A percentile compares a stretch with the other conserved stretches of the same genome.
These are phyloP conservation scores for Pleurotus citrinopileatus DNA, from an alignment of 768 basidiomycete genomes.

Conservation along the genomic window DNA sequence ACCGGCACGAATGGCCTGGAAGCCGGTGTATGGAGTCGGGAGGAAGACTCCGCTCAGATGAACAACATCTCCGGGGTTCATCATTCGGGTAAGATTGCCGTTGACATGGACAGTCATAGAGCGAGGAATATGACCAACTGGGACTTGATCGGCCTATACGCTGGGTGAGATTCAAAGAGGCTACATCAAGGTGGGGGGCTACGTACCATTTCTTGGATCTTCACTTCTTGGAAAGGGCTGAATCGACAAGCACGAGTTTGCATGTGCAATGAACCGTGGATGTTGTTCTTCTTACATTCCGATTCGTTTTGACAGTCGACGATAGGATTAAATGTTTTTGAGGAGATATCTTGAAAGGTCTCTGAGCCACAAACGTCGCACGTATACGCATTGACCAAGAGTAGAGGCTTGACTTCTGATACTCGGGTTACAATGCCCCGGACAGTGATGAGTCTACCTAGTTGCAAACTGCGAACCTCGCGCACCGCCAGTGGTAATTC, in stretches of 20 bases:
- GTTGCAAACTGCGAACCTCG: constrained; percentile 78
- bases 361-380: constrained; percentile 98
- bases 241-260: constrained; percentile 97
- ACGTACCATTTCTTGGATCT: constrained; percentile 96
- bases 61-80: constrained; percentile 96
- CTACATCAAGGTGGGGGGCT: neutral
- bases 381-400: constrained; percentile 96
- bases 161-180: neutral
- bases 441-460: constrained; percentile 94
- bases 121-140: constrained; percentile 97
- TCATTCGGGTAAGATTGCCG: constrained; percentile 82
- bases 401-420: constrained; percentile 96
- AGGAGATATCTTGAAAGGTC: constrained; percentile 95
- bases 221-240: constrained; percentile 96
- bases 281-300: constrained; percentile 82
- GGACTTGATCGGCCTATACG: constrained; percentile 94
- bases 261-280: constrained; percentile 93
- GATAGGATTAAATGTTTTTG: constrained; percentile 88
- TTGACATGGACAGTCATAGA: constrained; percentile 97
- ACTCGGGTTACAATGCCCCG: constrained; percentile 98
- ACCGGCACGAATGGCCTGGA: constrained; percentile 95
- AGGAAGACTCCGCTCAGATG: constrained; percentile 97
- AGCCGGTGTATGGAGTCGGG: constrained; percentile 96
- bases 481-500: constrained; percentile 85
- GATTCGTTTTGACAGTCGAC: constrained; percentile 83